Conservation (phyloP, 2,329 filamentous ascomycete genomes). For the Colletotrichum paranaense region DNA sequence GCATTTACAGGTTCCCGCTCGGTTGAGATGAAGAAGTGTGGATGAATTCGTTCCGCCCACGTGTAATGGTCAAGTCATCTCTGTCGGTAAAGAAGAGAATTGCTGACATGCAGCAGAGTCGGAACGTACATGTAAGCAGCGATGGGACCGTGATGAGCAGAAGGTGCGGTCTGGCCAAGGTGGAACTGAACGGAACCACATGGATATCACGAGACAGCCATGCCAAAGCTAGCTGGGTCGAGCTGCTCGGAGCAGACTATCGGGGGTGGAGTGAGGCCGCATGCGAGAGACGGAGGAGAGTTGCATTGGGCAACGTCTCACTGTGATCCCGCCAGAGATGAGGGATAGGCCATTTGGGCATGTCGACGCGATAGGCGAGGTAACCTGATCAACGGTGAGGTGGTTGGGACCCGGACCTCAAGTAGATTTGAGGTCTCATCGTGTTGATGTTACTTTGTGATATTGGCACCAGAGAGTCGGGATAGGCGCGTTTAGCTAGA, state of each 20-base stretch:
- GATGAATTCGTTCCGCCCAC: too few species aligned
- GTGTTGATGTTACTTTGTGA: neutral
- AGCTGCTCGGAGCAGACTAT: neutral
- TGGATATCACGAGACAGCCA: conserved; percentile 5
- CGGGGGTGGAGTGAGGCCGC: conserved; percentile 3
- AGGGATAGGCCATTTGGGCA: conserved; percentile 21
- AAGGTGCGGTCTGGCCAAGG: conserved; percentile 7
- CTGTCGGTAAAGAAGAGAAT: neutral
- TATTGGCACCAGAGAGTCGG: neutral
- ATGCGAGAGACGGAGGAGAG: conserved; percentile 17
- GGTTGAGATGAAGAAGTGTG: neutral
- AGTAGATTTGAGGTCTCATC: neutral
- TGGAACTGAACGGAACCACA: neutral
- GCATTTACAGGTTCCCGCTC: neutral
- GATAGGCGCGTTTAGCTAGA: neutral
- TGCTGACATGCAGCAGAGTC: conserved; percentile 18
- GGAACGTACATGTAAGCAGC: conserved; percentile 15
- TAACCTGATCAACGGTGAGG: neutral
- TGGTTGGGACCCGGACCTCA: neutral
- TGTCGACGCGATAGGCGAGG: conserved; percentile 11
- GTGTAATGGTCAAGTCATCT: neutral
- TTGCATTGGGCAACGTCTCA: conserved; percentile 30
- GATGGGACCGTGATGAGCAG: conserved; percentile 20
- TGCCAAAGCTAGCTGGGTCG: neutral
- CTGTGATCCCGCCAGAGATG: neutral